These are phyloP conservation scores for Pyrenochaeta sp. DNA, from an alignment of 2,329 filamentous ascomycete species.

Conservation along the genomic window DNA sequence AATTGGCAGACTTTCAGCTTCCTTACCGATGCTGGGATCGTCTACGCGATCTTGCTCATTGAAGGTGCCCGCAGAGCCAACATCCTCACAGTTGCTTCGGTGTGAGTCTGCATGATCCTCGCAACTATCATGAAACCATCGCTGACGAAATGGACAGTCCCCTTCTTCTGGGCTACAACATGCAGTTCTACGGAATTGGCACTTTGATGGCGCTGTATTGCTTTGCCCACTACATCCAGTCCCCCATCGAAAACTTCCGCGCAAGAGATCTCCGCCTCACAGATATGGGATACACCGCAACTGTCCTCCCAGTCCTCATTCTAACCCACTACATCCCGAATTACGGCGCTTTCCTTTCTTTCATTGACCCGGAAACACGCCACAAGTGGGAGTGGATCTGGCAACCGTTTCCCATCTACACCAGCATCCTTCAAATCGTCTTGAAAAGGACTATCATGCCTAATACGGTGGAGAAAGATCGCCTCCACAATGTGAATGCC, in stretches of 20 bases:
- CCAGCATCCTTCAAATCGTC: slow-evolving; percentile 18
- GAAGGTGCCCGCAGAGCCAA: slow-evolving; percentile 20
- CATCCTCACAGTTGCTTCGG: slow-evolving; percentile 12
- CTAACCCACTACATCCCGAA: slow-evolving; percentile 16
- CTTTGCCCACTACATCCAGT: slow-evolving; percentile 21
- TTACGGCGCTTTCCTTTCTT: slow-evolving; percentile 3
- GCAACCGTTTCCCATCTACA: slow-evolving; percentile 22
- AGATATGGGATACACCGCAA: slow-evolving; percentile 18
- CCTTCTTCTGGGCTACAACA: slow-evolving; percentile 20
- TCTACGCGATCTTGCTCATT: slow-evolving; percentile 22
- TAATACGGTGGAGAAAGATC: slow-evolving; percentile 15
- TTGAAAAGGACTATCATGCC: slow-evolving; percentile 23
- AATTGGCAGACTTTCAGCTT: slow-evolving; percentile 23
- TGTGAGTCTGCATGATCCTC: slow-evolving; percentile 2
- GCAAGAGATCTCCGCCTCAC: slow-evolving; percentile 22
- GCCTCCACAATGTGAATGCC: slow-evolving; percentile 7
- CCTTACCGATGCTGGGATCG: slow-evolving; percentile 14
- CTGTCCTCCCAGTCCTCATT: slow-evolving; percentile 19
- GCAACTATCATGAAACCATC: background rate
- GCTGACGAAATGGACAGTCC: slow-evolving; percentile 10
- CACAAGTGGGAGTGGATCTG: slow-evolving; percentile 21
- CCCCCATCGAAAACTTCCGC: slow-evolving; percentile 22
- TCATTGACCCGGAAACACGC: slow-evolving; percentile 15
- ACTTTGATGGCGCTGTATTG: slow-evolving; percentile 19
- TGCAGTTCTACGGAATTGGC: slow-evolving; percentile 18